phyloP scores from a whole-genome alignment of 179 eudicot genomes.

The Camellia oleifera region DNA sequence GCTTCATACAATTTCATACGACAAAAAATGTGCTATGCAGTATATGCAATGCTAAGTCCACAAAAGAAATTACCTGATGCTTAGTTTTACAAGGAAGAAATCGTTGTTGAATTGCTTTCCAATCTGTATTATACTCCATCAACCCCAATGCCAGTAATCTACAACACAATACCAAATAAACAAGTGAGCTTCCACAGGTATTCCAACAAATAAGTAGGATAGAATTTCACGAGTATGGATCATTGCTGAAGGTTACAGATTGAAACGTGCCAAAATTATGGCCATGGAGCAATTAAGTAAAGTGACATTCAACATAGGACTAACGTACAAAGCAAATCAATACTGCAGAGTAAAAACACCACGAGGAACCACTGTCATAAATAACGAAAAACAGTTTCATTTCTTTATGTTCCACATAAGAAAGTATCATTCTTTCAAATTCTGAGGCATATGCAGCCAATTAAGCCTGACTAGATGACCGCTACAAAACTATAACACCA shows the following conservation, averaged over 20 bases:
- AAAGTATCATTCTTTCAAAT: neutral
- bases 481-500: neutral
- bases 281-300: constrained; percentile 3
- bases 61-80: constrained; percentile 66
- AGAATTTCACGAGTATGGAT: neutral
- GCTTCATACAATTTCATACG: neutral
- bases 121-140: constrained; percentile 88
- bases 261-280: neutral
- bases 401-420: neutral
- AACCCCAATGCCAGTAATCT: constrained; percentile 87
- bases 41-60: neutral
- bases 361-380: neutral
- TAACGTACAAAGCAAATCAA: neutral
- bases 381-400: neutral
- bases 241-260: neutral
- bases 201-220: neutral
- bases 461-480: neutral
- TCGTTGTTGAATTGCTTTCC: constrained; percentile 89
- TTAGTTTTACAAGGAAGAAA: constrained; percentile 93
- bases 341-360: neutral
- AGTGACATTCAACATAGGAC: neutral
- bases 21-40: neutral
- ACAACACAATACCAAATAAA: constrained; percentile 18
- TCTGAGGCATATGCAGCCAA: neutral
- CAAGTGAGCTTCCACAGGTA: constrained; percentile 7